Evolutionary conservation across 78 protist species (phyloP).

Genomic region (Dictyostelium brefeldianum): DNA sequence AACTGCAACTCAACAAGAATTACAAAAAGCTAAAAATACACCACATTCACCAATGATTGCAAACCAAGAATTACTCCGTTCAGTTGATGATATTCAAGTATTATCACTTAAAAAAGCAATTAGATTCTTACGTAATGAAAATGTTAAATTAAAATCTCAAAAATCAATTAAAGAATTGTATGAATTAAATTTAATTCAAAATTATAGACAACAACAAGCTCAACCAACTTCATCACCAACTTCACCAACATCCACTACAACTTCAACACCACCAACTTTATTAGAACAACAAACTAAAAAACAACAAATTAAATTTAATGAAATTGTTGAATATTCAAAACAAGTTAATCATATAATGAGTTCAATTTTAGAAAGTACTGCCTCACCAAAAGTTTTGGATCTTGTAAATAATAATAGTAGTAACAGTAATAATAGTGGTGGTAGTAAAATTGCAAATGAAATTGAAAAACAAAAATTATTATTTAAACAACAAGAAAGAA

Average conservation of each 20-base stretch:
- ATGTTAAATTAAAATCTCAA: constrained; percentile 40
- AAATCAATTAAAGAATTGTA: constrained; percentile 32
- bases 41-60: not conserved
- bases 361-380: constrained; percentile 44
- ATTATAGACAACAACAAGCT: not conserved
- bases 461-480: constrained; percentile 36
- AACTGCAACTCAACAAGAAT: constrained; percentile 9
- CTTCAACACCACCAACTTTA: not conserved
- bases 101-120: constrained; percentile 37
- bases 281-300: not conserved
- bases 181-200: constrained; percentile 27
- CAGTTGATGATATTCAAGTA: constrained; percentile 27
- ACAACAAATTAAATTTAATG: constrained; percentile 67
- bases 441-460: not conserved
- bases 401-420: not conserved
- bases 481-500: constrained; percentile 24
- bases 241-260: not conserved
- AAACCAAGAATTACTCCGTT: not conserved
- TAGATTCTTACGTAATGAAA: constrained; percentile 26
- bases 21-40: constrained; percentile 20
- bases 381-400: constrained; percentile 62
- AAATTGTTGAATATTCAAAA: constrained; percentile 58
- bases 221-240: not conserved
- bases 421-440: not conserved
- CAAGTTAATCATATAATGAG: constrained; percentile 28